A percentile compares a stretch with the other conserved stretches of the same genome.
Conservation (phyloP, 202 grass and related monocot genomes). For the Saccharum hybrid region DNA sequence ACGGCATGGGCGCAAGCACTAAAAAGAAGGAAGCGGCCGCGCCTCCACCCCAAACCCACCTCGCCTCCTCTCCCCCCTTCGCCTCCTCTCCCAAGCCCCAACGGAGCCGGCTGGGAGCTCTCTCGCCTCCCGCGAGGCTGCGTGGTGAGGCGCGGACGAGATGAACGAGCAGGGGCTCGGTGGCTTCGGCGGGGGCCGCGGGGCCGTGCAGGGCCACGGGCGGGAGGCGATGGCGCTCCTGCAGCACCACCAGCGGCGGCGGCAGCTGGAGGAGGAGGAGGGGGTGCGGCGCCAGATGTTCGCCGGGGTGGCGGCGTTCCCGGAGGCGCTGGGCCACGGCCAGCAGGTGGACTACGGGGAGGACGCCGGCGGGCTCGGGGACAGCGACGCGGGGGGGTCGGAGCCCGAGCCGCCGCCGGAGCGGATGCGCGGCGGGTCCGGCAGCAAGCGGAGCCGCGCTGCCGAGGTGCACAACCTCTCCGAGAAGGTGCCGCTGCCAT, state of each 20-base stretch:
- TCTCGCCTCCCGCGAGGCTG: neutral
- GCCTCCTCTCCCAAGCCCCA: neutral
- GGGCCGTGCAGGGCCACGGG: slow-evolving; percentile 27
- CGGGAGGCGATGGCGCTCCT: slow-evolving; percentile 47
- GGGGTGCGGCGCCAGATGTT: slow-evolving; percentile 50
- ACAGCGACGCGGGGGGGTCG: slow-evolving; percentile 64
- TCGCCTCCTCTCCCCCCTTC: neutral
- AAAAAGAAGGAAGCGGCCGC: slow-evolving; percentile 55
- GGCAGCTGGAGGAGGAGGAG: slow-evolving; percentile 13
- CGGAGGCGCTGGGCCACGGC: slow-evolving; percentile 44
- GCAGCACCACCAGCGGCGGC: slow-evolving; percentile 32
- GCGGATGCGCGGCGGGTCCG: slow-evolving; percentile 50
- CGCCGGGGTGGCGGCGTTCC: slow-evolving; percentile 38
- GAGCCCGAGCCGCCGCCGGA: slow-evolving; percentile 55
- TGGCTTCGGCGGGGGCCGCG: slow-evolving; percentile 11
- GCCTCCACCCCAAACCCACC: slow-evolving; percentile 28
- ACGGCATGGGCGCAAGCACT: slow-evolving; percentile 61
- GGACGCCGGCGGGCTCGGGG: slow-evolving; percentile 46
- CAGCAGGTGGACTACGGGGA: slow-evolving; percentile 34
- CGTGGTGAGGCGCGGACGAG: neutral
- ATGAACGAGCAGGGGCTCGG: slow-evolving; percentile 53
- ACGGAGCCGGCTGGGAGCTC: neutral
- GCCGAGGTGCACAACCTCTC: slow-evolving; percentile 95
- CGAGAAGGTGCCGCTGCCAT: slow-evolving; percentile 63
- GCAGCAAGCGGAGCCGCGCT: slow-evolving; percentile 81